Percentiles rank a stretch among this genome's conserved stretches.
phyloP scores from a whole-genome alignment of 2,329 filamentous ascomycete genomes.

The Neurospora sp. region DNA sequence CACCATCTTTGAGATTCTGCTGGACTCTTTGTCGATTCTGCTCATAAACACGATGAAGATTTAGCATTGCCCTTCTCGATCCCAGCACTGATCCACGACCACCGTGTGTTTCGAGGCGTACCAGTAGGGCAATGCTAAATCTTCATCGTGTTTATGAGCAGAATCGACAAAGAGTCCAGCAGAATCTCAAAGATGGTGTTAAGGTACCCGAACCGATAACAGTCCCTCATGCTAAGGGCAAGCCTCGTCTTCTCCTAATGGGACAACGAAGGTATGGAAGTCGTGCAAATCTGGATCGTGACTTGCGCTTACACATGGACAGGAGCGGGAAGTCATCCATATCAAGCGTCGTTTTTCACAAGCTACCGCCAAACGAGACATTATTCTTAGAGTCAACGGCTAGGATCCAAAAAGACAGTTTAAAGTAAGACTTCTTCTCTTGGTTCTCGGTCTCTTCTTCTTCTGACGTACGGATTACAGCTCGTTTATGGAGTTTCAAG shows the following conservation, averaged over 20 bases:
- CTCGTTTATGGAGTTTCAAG: conserved; percentile 98
- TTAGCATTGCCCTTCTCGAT: conserved; percentile 8
- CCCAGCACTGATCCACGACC: conserved; percentile 13
- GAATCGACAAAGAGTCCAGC: conserved; percentile 43
- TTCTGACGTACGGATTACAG: conserved; percentile 34
- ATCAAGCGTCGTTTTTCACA: conserved; percentile 98
- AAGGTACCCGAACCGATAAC: conserved; percentile 35
- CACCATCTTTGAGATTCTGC: no score
- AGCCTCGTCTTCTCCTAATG: conserved; percentile 86
- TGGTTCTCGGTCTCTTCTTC: not conserved
- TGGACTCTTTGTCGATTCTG: no score
- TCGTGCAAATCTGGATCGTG: not conserved
- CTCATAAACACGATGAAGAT: no score
- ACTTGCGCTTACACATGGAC: conserved; percentile 11
- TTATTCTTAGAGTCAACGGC: conserved; percentile 93
- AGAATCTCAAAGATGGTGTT: conserved; percentile 31
- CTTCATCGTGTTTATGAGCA: conserved; percentile 54
- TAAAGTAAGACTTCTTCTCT: conserved; percentile 58
- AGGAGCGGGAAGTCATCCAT: conserved; percentile 99
- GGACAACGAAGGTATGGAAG: conserved; percentile 72
- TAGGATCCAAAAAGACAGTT: conserved; percentile 85
- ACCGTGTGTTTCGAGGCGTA: conserved; percentile 27
- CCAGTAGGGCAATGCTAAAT: conserved; percentile 52
- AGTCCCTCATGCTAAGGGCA: conserved; percentile 47
- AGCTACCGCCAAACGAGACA: conserved; percentile 90